These are phyloP conservation scores for Jackrogersella multiformis DNA, from an alignment of 495 filamentous ascomycete genomes.

Conservation along the genomic window DNA sequence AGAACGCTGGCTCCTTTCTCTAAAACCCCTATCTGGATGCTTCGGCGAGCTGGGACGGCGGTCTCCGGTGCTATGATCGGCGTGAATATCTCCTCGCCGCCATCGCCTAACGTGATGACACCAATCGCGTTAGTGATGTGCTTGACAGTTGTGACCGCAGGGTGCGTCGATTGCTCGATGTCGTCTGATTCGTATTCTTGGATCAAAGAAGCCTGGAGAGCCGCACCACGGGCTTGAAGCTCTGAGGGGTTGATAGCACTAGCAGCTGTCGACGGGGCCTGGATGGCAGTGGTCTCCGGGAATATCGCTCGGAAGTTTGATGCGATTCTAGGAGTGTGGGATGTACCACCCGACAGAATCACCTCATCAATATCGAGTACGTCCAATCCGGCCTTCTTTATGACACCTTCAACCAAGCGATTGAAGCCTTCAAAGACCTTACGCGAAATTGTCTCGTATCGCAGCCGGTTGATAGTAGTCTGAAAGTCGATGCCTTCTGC, in stretches of 20 bases:
- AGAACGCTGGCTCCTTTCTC: slow-evolving; percentile 85
- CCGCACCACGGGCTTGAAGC: slow-evolving; percentile 86
- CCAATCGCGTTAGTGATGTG: slow-evolving; percentile 90
- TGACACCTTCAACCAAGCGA: slow-evolving; percentile 79
- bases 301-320: slow-evolving; percentile 78
- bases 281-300: slow-evolving; percentile 77
- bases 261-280: slow-evolving; percentile 79
- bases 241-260: slow-evolving; percentile 93
- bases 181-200: slow-evolving; percentile 91
- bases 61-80: slow-evolving; percentile 85
- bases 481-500: slow-evolving; percentile 89
- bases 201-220: slow-evolving; percentile 92
- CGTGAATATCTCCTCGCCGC: slow-evolving; percentile 71
- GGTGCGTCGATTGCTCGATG: slow-evolving; percentile 94
- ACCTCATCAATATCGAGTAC: slow-evolving; percentile 94
- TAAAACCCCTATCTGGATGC: slow-evolving; percentile 76
- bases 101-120: slow-evolving; percentile 75
- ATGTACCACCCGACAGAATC: slow-evolving; percentile 89
- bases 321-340: slow-evolving; percentile 94
- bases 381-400: slow-evolving; percentile 93
- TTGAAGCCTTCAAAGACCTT: slow-evolving; percentile 89
- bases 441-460: slow-evolving; percentile 87
- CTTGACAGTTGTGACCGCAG: slow-evolving; percentile 90
- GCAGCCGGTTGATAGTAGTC: slow-evolving; percentile 88
- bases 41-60: slow-evolving; percentile 85